Base-by-base conservation (phyloP, 2,329 filamentous ascomycete species). In the Rutstroemia sp. region DNA sequence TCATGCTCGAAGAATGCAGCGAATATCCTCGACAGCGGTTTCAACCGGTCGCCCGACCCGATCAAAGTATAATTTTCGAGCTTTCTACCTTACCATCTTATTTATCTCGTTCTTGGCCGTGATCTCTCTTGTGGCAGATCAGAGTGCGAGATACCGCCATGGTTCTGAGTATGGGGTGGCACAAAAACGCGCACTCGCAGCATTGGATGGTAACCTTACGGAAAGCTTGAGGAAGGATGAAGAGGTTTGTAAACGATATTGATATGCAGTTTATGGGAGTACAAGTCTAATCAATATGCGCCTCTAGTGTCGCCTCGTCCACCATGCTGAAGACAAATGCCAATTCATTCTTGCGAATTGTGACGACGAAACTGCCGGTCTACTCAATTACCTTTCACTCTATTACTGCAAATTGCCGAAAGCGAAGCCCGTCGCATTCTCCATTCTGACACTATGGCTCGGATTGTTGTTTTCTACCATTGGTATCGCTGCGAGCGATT, bases 401-500 rank as follows among this genome's bases (percentile, higher is more conserved):
- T 99, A 96, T 76, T 99, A 96, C 73, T 99, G 94, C 77, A 75
- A 76, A 45, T 77, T 95, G 36, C 76, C 78, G 54, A 72, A 82
- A 54, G 83, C 77, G 14, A 86, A 89, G 67, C 84, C 88, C 0
- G 61, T 95, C 47, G 90, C 88, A n/a, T 95, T 99, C 67, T 69
- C 77, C 21, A 75, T 95, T 44, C 76, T 99, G 47, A 80, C 89
- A 16, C 65, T 85, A 58, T 99, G 94, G 94, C 81, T 96, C 6
- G 88, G 83, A 39, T 75, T 97, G 54, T 82, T 99, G 7, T 99
- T 99, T 73, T 92, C 88, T 64, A 97, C 94, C 14, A 96, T 99
- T 62, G 94, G 94, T 58, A 96, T 99, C 61, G 94, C 94, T 14
- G 94, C 94, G 21, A 96, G 91, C 72, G 94, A 99, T 73, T 99